These are phyloP conservation scores for Coniochaeta ligniaria DNA, from an alignment of 2,329 filamentous ascomycete species.

Conservation along the genomic window DNA sequence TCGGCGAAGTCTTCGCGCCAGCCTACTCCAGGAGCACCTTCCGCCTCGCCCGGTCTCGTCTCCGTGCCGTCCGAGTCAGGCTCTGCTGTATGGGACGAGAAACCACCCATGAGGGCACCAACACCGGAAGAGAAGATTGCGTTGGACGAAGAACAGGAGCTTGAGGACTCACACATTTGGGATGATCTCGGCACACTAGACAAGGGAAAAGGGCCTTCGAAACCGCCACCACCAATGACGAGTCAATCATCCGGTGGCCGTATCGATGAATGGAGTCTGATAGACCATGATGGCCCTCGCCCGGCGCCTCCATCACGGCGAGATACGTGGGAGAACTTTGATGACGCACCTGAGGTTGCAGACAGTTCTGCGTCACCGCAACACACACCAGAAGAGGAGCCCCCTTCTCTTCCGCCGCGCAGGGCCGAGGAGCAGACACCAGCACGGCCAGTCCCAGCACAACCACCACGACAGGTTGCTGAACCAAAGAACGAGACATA, in stretches of 20 bases:
- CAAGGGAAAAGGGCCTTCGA: slow-evolving; percentile 33
- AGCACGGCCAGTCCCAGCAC: slow-evolving; percentile 9
- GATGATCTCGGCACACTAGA: slow-evolving; percentile 33
- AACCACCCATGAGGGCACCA: slow-evolving; percentile 17
- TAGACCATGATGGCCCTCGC: slow-evolving; percentile 32
- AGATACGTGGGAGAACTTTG: slow-evolving; percentile 31
- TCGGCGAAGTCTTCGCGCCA: slow-evolving; percentile 20
- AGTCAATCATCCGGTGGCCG: slow-evolving; percentile 4
- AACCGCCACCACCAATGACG: slow-evolving; percentile 11
- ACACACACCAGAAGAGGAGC: slow-evolving; percentile 2
- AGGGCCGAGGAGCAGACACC: slow-evolving; percentile 4
- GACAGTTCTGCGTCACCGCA: slow-evolving; percentile 1
- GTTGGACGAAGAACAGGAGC: slow-evolving; percentile 22
- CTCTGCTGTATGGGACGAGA: slow-evolving; percentile 33
- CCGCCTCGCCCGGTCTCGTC: slow-evolving; percentile 24
- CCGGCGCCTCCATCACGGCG: slow-evolving; percentile 24
- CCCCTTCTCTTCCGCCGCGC: slow-evolving; percentile 8
- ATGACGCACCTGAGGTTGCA: slow-evolving; percentile 14
- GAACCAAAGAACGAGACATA: slow-evolving; percentile 68
- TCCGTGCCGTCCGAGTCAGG: slow-evolving; percentile 30
- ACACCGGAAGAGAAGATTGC: slow-evolving; percentile 12
- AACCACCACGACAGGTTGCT: slow-evolving; percentile 32
- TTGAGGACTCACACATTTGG: slow-evolving; percentile 41
- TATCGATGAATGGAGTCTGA: slow-evolving; percentile 42
- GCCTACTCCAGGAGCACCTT: slow-evolving; percentile 19